Base-by-base conservation (phyloP, 2,329 filamentous ascomycete species). In the Penicillium brevicompactum region DNA sequence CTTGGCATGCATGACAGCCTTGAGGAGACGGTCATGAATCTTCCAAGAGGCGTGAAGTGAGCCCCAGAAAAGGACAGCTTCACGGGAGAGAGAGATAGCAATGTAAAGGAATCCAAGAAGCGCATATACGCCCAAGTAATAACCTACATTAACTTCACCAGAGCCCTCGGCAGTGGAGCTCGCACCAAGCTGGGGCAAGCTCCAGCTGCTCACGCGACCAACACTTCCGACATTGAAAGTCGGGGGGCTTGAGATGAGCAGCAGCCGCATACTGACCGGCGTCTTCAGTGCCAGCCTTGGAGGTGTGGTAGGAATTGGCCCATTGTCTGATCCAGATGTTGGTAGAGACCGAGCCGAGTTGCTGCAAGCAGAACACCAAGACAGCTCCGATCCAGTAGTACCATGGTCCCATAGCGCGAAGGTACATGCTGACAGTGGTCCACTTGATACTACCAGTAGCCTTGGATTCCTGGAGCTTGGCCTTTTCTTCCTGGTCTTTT, bases 261-360 rank as follows among this genome's bases (percentile, higher is more conserved):
- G 69, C 63, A 6, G 72, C 80, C 70, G 53, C 79, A 75, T 61
- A 82, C 55, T 42, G 75, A 67, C 61, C 66, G 21, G 72, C 70
- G 52, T 71, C 66, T 21, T 59, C 70, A 21, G 56, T 27, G 5
- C 58, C 56, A 24, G 50, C 70, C 54, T 73, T 74, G 47, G 81
- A 80, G 56, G 68, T 76, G 53, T 82, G 82, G 70, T 97, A 97
- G 57, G 94, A 88, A 70, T 97, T 96, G 14, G 93, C 89, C 94
- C 94, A 99, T 71, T 93, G 82, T 64, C 91, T 85, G 66, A 99
- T 96, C 94, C 94, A 99, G 48, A 97, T 76, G 67, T 94, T 97
- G 34, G 92, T 95, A 0, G 89, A 91, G 2, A 97, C 88, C 22
- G 89, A 89, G 4, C 89, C 89, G 32, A 96, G 72, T 71, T 99